Evolutionary conservation across 225 moss, liverwort and hornwort species (phyloP).

Genomic region (Lunularia cruciata): DNA sequence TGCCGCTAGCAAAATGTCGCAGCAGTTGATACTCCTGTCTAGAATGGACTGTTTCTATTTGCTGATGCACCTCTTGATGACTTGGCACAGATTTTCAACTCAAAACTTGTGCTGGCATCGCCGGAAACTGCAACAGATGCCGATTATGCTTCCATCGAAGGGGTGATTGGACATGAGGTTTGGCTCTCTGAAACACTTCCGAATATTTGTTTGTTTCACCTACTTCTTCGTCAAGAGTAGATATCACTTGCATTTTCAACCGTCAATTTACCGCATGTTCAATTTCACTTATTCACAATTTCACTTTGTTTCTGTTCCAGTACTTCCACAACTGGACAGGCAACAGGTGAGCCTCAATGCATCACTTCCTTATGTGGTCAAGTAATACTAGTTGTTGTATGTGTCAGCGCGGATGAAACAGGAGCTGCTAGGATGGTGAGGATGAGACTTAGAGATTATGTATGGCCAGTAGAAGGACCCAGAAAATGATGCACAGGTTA

Average conservation of each 20-base stretch:
- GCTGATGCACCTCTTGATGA: not conserved
- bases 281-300: slow-evolving; percentile 8
- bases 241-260: too few species aligned
- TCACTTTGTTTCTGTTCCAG: slow-evolving; percentile 41
- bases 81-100: slow-evolving; percentile 79
- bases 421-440: too few species aligned
- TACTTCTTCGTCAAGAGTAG: too few species aligned
- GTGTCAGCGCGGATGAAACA: too few species aligned
- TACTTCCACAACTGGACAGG: slow-evolving; percentile 99
- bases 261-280: too few species aligned
- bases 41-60: not conserved
- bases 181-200: slow-evolving; percentile 1
- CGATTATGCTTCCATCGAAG: slow-evolving; percentile 90
- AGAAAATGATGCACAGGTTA: too few species aligned
- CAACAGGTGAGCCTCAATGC: slow-evolving; percentile 54
- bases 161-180: slow-evolving; percentile 97
- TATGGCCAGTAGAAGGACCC: too few species aligned
- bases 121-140: slow-evolving; percentile 95
- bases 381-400: too few species aligned
- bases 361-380: not conserved
- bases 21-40: slow-evolving; percentile 1
- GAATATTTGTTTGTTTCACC: not conserved
- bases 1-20: not conserved
- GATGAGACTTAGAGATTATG: too few species aligned
- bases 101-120: slow-evolving; percentile 91